Evolutionary conservation across 2,329 filamentous ascomycete species (phyloP).

Genomic region (Aspergillus sp.): DNA sequence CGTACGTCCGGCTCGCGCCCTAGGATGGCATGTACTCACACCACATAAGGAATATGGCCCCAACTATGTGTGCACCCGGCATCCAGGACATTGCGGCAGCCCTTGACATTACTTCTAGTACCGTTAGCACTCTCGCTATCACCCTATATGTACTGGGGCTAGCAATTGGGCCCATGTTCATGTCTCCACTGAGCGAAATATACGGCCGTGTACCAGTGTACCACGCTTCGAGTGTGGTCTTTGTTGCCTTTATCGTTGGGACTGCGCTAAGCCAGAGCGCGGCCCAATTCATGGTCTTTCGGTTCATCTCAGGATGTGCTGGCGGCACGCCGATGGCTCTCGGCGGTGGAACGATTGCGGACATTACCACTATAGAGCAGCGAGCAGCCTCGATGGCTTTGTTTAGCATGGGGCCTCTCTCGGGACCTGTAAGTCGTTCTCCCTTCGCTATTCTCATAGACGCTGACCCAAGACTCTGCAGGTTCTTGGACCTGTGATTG

Average conservation of each 20-base stretch:
- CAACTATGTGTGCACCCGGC: constrained; percentile 63
- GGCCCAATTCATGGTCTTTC: constrained; percentile 41
- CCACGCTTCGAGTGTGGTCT: constrained; percentile 59
- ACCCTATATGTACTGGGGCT: constrained; percentile 56
- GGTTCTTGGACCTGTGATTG: constrained; percentile 44
- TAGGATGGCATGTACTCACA: background rate
- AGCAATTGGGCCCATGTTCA: constrained; percentile 44
- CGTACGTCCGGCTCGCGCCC: background rate
- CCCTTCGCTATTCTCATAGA: background rate
- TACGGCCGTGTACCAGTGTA: constrained; percentile 55
- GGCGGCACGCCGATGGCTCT: constrained; percentile 52
- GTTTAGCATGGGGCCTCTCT: constrained; percentile 48
- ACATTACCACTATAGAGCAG: constrained; percentile 51
- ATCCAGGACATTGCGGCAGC: constrained; percentile 56
- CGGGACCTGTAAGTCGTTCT: constrained; percentile 44
- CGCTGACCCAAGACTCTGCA: background rate
- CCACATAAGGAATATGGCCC: constrained; percentile 53
- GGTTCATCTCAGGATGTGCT: constrained; percentile 44
- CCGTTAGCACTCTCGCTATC: constrained; percentile 57
- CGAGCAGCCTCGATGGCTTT: constrained; percentile 54
- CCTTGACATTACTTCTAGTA: constrained; percentile 52
- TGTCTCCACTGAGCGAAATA: constrained; percentile 34
- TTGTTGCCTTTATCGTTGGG: constrained; percentile 60
- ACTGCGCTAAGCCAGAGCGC: constrained; percentile 56
- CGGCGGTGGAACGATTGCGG: constrained; percentile 56